phyloP scores from a whole-genome alignment of 371 early-diverging fungal genomes.

The Neoconidiobolus thromboides region DNA sequence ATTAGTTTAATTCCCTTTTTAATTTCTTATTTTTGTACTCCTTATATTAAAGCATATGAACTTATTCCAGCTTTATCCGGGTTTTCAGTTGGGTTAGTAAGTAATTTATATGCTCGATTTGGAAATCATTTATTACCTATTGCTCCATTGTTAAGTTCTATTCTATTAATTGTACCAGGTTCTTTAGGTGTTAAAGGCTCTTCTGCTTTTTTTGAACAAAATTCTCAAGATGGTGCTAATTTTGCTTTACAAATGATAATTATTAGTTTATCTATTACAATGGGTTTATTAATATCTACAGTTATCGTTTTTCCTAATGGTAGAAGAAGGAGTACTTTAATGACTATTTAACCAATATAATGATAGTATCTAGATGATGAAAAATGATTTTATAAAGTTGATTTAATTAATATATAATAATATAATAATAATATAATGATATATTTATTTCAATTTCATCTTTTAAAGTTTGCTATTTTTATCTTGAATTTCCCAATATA shows the following conservation, averaged over 20 bases:
- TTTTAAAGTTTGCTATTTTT: too few relatives aligned
- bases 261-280: constrained; percentile 23
- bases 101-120: constrained; percentile 26
- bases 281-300: constrained; percentile 33
- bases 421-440: too few relatives aligned
- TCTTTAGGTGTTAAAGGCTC: constrained; percentile 23
- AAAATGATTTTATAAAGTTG: too few relatives aligned
- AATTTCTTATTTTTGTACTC: constrained; percentile 12
- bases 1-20: constrained; percentile 12
- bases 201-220: constrained; percentile 14
- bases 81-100: constrained; percentile 27
- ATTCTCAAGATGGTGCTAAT: constrained; percentile 20
- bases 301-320: constrained; percentile 34
- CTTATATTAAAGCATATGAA: constrained; percentile 3
- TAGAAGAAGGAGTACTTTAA: constrained; percentile 27
- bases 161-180: constrained; percentile 35
- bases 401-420: too few relatives aligned
- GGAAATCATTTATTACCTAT: constrained; percentile 26
- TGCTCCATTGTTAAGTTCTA: constrained; percentile 29
- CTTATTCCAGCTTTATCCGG: constrained; percentile 29
- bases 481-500: too few relatives aligned
- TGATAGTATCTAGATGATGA: too few relatives aligned
- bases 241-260: constrained; percentile 33
- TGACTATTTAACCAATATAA: constrained; percentile 21
- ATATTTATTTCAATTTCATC: too few relatives aligned